A percentile compares a stretch with the other conserved stretches of the same genome.
phyloP scores from a whole-genome alignment of 257 asterid genomes.

The Plantago major region DNA sequence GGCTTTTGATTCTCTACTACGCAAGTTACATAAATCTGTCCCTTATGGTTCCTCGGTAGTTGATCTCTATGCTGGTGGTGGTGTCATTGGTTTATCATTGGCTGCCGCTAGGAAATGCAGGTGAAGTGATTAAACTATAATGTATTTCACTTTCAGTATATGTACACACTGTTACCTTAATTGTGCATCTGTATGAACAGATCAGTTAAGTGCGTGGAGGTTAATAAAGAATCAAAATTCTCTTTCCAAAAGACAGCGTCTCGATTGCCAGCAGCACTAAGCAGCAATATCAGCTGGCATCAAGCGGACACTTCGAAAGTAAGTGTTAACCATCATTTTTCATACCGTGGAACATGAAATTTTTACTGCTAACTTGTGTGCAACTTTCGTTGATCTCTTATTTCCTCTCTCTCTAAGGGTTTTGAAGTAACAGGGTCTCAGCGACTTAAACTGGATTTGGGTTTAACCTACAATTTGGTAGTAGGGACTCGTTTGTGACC shows the following conservation, averaged over 20 bases:
- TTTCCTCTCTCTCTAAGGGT: no score
- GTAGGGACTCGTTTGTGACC: no score
- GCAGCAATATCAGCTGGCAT: constrained; percentile 90
- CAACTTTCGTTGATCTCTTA: no score
- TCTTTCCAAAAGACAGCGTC: constrained; percentile 87
- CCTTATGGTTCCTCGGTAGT: constrained; percentile 83
- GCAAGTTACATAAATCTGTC: constrained; percentile 68
- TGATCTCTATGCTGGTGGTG: constrained; percentile 97
- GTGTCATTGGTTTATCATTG: constrained; percentile 90
- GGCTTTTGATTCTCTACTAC: constrained; percentile 90
- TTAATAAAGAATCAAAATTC: constrained; percentile 75
- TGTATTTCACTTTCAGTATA: constrained; percentile 12
- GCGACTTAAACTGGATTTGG: no score
- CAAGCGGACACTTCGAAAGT: constrained; percentile 83
- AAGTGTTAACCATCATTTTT: background rate
- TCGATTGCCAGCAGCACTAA: constrained; percentile 52
- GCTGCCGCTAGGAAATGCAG: constrained; percentile 84
- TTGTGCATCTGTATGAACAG: constrained; percentile 30
- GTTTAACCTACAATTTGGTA: no score
- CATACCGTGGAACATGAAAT: no score
- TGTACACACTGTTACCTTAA: background rate
- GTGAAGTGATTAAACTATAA: constrained; percentile 35
- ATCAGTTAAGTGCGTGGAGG: constrained; percentile 94
- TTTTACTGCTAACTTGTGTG: no score
- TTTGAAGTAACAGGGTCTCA: no score